Conservation (phyloP, 208 protist species). For the Leishmania guyanensis region DNA sequence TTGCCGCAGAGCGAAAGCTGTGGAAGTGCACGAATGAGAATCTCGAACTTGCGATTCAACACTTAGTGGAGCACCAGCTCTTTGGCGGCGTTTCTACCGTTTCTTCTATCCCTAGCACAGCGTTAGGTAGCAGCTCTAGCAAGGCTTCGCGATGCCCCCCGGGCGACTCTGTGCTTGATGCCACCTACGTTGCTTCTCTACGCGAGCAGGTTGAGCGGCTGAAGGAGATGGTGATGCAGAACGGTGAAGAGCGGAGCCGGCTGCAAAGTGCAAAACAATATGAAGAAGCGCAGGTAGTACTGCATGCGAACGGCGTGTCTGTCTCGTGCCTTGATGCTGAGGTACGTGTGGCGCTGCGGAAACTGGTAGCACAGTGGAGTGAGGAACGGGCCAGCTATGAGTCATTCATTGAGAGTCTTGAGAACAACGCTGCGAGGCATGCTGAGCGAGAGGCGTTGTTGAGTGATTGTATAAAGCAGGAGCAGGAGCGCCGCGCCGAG, state of each 20-base stretch:
- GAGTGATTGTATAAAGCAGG: constrained; percentile 16
- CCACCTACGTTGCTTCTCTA: constrained; percentile 35
- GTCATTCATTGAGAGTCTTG: constrained; percentile 25
- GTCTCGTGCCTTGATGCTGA: neutral
- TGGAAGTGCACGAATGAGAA: constrained; percentile 29
- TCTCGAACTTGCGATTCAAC: constrained; percentile 37
- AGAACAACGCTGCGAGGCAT: constrained; percentile 14
- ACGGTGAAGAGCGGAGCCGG: constrained; percentile 30
- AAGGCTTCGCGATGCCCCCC: neutral
- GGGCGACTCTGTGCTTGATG: constrained; percentile 2
- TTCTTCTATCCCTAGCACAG: neutral
- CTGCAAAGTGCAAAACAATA: constrained; percentile 21
- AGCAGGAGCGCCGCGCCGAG: constrained; percentile 12
- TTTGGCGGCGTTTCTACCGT: constrained; percentile 1
- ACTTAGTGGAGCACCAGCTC: constrained; percentile 30
- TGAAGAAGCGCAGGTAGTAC: constrained; percentile 20
- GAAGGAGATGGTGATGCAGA: constrained; percentile 37
- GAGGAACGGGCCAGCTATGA: constrained; percentile 31
- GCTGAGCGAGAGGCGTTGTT: constrained; percentile 30
- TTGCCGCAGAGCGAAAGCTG: constrained; percentile 34
- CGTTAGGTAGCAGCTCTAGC: neutral
- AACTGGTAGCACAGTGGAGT: constrained; percentile 17
- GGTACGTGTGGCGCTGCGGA: constrained; percentile 10
- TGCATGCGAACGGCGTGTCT: constrained; percentile 4
- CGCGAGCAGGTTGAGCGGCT: constrained; percentile 39